Base-by-base conservation (phyloP, 352 stramenopile genomes). In the Phytophthora ramorum region DNA sequence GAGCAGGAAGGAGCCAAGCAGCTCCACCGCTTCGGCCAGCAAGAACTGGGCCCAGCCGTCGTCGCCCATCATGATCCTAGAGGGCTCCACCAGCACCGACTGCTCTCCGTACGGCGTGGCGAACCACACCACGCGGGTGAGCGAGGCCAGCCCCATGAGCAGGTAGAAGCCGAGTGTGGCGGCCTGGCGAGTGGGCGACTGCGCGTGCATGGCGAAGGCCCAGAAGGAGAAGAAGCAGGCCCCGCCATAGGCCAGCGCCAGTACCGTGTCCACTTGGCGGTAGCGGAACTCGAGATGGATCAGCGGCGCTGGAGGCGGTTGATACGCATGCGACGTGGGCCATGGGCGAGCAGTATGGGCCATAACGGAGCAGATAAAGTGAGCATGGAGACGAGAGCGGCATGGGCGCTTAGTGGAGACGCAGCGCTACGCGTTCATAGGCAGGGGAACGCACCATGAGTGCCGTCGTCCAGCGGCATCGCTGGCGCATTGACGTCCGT, bases 1-100 rank as follows among this genome's bases (percentile, higher is more conserved):
- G 26, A 99, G 80, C n/a, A 96, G 80, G 47, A 98, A 85, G 17
- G 91, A 98, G 41, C 97, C 97, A 7, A 96, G 55, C 30, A 94
- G 90, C 49, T 98, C 77, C 8, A 98, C 78, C 32, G 93, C 63
- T 62, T 99, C 95, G 2, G 85, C 89, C 14, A 92, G 30, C 17
- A 98, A 88, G 38, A 93, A 90, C 52, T 87, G 53, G 14, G 61
- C 53, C 78, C 74, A 92, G 32, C 81, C 84, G 46, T 84, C 72
- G 26, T 95, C 83, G 28, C 83, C 84, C 71, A 90, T 87, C 45
- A 78, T 60, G 41, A 95, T 66, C 7, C 73, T 66, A 4, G 73
- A 61, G 3, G 87, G 87, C 67, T 87, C 77, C 26, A 91, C 69
- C 6, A 85, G 76, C 44, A 92, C 84, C 14, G 84, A 91, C 37